Conservation (phyloP, 2,329 filamentous ascomycete genomes). For the Ophiocordyceps camponoti-leonardi region DNA sequence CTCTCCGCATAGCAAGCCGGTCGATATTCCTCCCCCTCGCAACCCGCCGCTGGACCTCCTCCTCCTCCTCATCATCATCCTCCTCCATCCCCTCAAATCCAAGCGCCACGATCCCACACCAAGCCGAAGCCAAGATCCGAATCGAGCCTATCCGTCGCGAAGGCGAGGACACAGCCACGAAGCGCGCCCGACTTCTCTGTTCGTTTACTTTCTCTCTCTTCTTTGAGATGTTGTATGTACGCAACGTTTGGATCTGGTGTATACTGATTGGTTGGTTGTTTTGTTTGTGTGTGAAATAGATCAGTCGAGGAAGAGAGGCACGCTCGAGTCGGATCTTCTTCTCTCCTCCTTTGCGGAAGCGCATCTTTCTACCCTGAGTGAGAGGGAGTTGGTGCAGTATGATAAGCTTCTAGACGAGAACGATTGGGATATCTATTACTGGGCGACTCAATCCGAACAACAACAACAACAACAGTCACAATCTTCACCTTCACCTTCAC, state of each 20-base stretch:
- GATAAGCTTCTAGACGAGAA: constrained; percentile 95
- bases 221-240: too few species aligned
- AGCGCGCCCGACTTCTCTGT: constrained; percentile 68
- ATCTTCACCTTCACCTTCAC: too few species aligned
- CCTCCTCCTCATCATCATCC: neutral
- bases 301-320: constrained; percentile 92
- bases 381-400: constrained; percentile 62
- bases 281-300: too few species aligned
- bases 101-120: neutral
- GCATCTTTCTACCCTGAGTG: constrained; percentile 58
- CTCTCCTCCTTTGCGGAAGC: constrained; percentile 85
- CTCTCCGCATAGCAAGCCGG: neutral
- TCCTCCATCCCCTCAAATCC: too few species aligned
- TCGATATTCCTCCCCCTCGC: neutral
- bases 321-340: constrained; percentile 86
- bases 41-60: neutral
- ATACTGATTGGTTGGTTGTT: too few species aligned
- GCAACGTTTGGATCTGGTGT: too few species aligned
- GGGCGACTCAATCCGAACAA: constrained; percentile 70
- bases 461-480: too few species aligned
- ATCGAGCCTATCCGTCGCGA: constrained; percentile 76
- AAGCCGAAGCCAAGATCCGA: constrained; percentile 31
- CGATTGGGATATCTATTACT: constrained; percentile 99
- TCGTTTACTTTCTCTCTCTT: too few species aligned
- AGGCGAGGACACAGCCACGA: constrained; percentile 73